Evolutionary conservation across 2,329 filamentous ascomycete genomes (phyloP), one percentile per base, ranked within the genome.

Genomic region (Elsinoe fawcettii): DNA sequence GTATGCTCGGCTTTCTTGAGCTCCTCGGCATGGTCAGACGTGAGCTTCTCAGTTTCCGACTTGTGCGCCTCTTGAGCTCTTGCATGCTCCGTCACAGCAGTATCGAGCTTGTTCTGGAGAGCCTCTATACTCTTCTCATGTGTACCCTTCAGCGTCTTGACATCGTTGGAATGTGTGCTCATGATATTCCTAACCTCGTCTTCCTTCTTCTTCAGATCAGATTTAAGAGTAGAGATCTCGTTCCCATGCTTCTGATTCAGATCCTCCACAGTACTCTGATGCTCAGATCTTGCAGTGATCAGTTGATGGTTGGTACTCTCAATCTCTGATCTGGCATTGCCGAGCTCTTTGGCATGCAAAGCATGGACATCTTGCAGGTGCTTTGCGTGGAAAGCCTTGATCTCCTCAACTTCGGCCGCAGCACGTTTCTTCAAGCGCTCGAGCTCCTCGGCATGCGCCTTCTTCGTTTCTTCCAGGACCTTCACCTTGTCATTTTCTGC

Each of bases 301-400:
- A 51, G 46, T 32, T 39, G 16, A 51, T 53, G 54, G 22, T 55
- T 51, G 20, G 25, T 20, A n/a, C 23, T 23, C 27, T 59, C 54
- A 27, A 30, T 30, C 25, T 59, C 57, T 1, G 43, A 32, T 41
- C 51, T 51, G 14, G 25, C 25, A 11, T 36, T 55, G 16, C 23
- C 58, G 6, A 55, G 25, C 30, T 58, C 49, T 37, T 36, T 41
- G 8, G 44, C 51, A 11, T 41, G 18, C n/a, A 37, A 49, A 41
- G 34, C 32, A 14, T 60, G 47, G 9, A 54, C 22, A 12, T 55
- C 49, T 27, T 60, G 39, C 5, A 60, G 14, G n/a, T 58, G 47
- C 46, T 55, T 46, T 41, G 49, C 36, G 18, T 49, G 27, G 30
- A 55, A 32, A 16, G 57, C 49, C 37, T 55, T 57, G 47, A 55